These are phyloP conservation scores for Xanthoconium stramineum DNA, from an alignment of 768 basidiomycete species.

Conservation along the genomic window DNA sequence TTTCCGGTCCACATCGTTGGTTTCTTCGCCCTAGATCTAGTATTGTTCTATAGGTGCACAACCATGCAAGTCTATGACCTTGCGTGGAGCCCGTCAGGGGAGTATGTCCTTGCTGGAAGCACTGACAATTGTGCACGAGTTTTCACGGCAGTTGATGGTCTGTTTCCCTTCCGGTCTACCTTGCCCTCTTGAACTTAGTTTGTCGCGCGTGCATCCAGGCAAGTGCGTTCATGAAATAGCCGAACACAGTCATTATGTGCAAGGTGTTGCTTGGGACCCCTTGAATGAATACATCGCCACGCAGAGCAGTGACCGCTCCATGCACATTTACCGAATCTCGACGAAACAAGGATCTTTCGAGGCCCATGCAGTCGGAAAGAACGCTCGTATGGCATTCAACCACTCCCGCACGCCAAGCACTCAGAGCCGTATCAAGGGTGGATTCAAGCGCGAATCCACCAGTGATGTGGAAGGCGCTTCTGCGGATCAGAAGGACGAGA, in stretches of 20 bases:
- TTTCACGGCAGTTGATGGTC: slow-evolving; percentile 73
- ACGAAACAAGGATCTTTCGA: slow-evolving; percentile 81
- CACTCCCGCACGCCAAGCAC: slow-evolving; percentile 70
- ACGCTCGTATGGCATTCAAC: slow-evolving; percentile 65
- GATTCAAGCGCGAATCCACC: slow-evolving; percentile 68
- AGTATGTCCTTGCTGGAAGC: slow-evolving; percentile 92
- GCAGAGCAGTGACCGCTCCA: slow-evolving; percentile 92
- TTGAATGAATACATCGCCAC: slow-evolving; percentile 96
- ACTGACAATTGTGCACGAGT: slow-evolving; percentile 94
- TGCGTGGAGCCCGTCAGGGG: slow-evolving; percentile 95
- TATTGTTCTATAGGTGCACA: slow-evolving; percentile 62
- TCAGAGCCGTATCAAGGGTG: slow-evolving; percentile 51
- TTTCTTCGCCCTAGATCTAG: slow-evolving; percentile 3
- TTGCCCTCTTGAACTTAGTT: neutral
- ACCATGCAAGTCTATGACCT: slow-evolving; percentile 97
- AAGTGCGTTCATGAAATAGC: slow-evolving; percentile 87
- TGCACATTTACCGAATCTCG: slow-evolving; percentile 88
- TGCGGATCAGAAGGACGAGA: slow-evolving; percentile 53
- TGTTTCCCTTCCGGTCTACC: slow-evolving; percentile 15
- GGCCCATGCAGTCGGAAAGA: slow-evolving; percentile 88
- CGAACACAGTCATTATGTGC: slow-evolving; percentile 95
- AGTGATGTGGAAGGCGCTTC: slow-evolving; percentile 73
- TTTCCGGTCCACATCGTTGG: neutral
- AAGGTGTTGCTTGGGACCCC: slow-evolving; percentile 99
- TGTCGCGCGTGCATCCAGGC: slow-evolving; percentile 40